Evolutionary conservation across 2,329 filamentous ascomycete genomes (phyloP), one percentile per base, ranked within the genome.

Genomic region (Aaosphaeria arxii): DNA sequence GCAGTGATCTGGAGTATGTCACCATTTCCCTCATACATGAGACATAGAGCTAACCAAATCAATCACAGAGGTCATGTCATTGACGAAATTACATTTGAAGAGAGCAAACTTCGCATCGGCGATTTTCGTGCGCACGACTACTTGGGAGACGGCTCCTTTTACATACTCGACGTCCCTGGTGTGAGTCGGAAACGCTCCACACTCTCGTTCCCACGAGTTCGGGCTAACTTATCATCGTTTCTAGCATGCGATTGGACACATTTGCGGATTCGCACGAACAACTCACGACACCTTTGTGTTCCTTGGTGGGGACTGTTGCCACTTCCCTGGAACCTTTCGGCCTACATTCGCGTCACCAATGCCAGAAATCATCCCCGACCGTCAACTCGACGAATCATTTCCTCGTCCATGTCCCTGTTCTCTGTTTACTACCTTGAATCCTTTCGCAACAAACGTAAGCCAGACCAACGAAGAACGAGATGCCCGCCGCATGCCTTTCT

Each of bases 141-240:
- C 56, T 81, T 80, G 44, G 71, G 71, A 4, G 78, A 82, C 55
- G 78, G 78, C 1, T 73, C 66, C 29, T 77, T 82, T 49, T 80
- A 79, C 54, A 67, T 81, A 4, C 67, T 81, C 43, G 66, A 77
- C 52, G 70, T 74, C 3, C 76, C 77, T 0, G 79, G 79, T 7
- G 41, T 43, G 29, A 43, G 41, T 43, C 6, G 17, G 17, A 24
- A 24, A 24, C 17, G 17, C 17, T 24, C 17, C 17, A 24, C 17
- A 24, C 17, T 24, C 17, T 24, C 17, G 17, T 24, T 24, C 17
- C 17, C 17, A 24, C 17, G 2, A 24, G 17, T 24, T 24, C 17
- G 17, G 17, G 17, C 17, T 24, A 24, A 24, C 17, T 24, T 24
- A 24, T 24, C 17, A 24, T 24, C 17, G 17, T 29, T 43, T 11